These are phyloP conservation scores for Venturia effusa DNA, from an alignment of 2,329 filamentous ascomycete species.

Conservation along the genomic window DNA sequence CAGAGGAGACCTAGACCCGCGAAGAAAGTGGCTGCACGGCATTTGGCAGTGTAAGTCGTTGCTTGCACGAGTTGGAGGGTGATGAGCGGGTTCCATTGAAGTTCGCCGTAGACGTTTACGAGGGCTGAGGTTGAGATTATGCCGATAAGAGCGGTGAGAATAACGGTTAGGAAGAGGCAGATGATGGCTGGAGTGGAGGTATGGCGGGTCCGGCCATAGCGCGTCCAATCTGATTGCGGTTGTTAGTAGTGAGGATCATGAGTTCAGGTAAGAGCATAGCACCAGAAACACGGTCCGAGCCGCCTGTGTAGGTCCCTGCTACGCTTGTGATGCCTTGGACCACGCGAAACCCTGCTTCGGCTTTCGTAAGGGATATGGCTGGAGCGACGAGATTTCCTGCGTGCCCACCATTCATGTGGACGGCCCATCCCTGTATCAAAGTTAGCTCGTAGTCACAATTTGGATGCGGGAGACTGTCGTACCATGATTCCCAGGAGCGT, in stretches of 20 bases:
- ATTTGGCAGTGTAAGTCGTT: constrained; percentile 15
- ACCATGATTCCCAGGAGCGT: constrained; percentile 14
- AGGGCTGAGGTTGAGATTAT: constrained; percentile 18
- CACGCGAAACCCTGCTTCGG: constrained; percentile 14
- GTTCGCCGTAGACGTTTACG: constrained; percentile 15
- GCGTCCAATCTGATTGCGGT: constrained; percentile 13
- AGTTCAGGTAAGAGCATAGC: too few species aligned
- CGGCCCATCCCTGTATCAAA: constrained; percentile 2
- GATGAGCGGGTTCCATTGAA: constrained; percentile 19
- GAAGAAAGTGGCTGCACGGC: constrained; percentile 21
- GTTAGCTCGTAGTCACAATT: neutral
- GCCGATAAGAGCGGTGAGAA: constrained; percentile 13
- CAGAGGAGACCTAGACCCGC: constrained; percentile 20
- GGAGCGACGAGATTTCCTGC: constrained; percentile 14
- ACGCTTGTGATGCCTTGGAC: constrained; percentile 13
- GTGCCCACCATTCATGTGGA: constrained; percentile 11
- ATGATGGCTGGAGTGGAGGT: constrained; percentile 13
- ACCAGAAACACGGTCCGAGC: constrained; percentile 13
- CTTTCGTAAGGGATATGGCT: constrained; percentile 13
- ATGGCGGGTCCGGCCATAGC: constrained; percentile 12
- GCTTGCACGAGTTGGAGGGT: constrained; percentile 17
- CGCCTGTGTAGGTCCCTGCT: constrained; percentile 15
- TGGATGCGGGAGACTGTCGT: neutral
- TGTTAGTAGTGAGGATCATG: neutral
- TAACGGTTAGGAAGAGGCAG: constrained; percentile 13